A percentile compares a stretch with the other conserved stretches of the same genome.
These are phyloP conservation scores for Aureobasidium sp. DNA, from an alignment of 2,329 filamentous ascomycete species.

Conservation along the genomic window DNA sequence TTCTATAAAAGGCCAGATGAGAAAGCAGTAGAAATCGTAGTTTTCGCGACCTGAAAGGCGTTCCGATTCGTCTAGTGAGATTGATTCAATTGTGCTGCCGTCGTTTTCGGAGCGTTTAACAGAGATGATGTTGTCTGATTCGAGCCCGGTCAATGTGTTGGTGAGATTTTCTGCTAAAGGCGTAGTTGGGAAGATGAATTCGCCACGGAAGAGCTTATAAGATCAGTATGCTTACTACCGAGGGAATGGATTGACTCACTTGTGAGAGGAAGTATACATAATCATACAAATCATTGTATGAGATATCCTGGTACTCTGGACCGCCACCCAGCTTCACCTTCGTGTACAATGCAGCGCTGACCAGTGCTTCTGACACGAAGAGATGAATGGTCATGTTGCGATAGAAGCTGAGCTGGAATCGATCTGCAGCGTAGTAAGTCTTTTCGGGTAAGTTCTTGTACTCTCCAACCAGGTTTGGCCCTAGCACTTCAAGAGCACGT, in stretches of 20 bases:
- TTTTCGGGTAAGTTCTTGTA: conserved; percentile 75
- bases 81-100: conserved; percentile 48
- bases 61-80: conserved; percentile 71
- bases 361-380: conserved; percentile 87
- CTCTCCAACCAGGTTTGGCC: conserved; percentile 76
- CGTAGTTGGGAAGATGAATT: conserved; percentile 93
- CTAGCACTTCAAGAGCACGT: conserved; percentile 82
- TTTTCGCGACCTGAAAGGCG: conserved; percentile 77
- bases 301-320: conserved; percentile 68
- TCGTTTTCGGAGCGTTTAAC: conserved; percentile 46
- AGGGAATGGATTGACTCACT: conserved; percentile 21
- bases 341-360: conserved; percentile 85
- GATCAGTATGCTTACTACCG: neutral
- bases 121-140: conserved; percentile 68
- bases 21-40: conserved; percentile 97
- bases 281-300: conserved; percentile 61
- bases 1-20: conserved; percentile 98
- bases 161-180: conserved; percentile 73
- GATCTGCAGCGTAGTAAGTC: conserved; percentile 89
- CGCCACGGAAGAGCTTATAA: conserved; percentile 71
- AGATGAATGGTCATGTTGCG: conserved; percentile 99
- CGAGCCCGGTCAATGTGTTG: conserved; percentile 67
- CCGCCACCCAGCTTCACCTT: conserved; percentile 87
- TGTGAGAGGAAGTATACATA: conserved; percentile 85
- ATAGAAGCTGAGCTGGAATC: conserved; percentile 95